Evolutionary conservation across 1,284 basidiomycete genomes (phyloP), one percentile per base, ranked within the genome.

Genomic region (Cystobasidium sp.): DNA sequence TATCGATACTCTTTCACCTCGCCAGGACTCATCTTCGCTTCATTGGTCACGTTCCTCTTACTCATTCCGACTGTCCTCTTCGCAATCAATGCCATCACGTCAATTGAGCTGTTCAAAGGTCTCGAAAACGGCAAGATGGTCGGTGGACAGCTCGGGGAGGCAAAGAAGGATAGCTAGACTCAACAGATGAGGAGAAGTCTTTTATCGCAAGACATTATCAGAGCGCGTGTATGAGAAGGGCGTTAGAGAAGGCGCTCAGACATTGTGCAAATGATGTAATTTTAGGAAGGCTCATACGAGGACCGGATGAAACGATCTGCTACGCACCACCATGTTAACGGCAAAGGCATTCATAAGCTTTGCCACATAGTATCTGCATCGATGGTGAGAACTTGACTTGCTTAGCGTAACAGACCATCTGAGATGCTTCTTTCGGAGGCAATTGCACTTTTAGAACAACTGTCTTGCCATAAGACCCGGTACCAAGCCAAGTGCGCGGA

Each of bases 121-220:
- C 39, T 74, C 3, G 72, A 74, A 39, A 43, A 56, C 16, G 66
- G 66, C 52, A 74, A 74, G 72, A 74, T 74, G 72, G 18, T 65
- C 3, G 72, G 72, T 58, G 72, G 72, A 31, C 72, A 74, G 65
- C 56, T 68, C 3, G 65, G 56, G 7, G 71, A 73, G 31, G 37
- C 52, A 31, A 68, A 74, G 64, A 74, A 68, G 56, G 65, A 74
- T 56, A 49, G 66, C 41, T 65, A 70, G 46, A 1, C 9, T 3
- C 3, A 24, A 18, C 20, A 56, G 12, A 31, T 5, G 1, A 5
- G 31, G 31, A 31, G 31, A 31, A 2, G 31, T 31, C 31, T 31
- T 31, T 1, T 31, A 31, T 31, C 31, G 31, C 31, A 31, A 31
- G 31, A 31, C 31, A 31, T 1, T 31, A 31, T 31, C 1, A 31